Evolutionary conservation across 805 yeast genomes (phyloP).

Genomic region (Candida bentonensis): DNA sequence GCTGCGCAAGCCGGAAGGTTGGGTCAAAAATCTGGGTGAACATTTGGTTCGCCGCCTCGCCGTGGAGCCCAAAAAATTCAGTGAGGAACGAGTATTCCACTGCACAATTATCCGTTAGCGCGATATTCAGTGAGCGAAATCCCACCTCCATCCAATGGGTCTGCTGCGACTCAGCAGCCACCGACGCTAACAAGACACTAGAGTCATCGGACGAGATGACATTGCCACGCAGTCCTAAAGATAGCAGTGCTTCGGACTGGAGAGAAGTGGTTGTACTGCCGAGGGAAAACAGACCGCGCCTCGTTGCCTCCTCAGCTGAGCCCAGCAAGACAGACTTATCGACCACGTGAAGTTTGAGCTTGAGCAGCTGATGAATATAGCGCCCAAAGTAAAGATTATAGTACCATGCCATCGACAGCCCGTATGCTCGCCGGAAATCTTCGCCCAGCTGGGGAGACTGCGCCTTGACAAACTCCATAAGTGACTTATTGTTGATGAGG

Average conservation of each 20-base stretch:
- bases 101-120: constrained; percentile 60
- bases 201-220: constrained; percentile 41
- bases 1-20: constrained; percentile 35
- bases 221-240: constrained; percentile 44
- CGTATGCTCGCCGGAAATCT: constrained; percentile 67
- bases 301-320: constrained; percentile 18
- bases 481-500: constrained; percentile 47
- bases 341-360: constrained; percentile 38
- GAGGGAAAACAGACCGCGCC: constrained; percentile 12
- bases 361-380: constrained; percentile 59
- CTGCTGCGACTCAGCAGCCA: constrained; percentile 63
- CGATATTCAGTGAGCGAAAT: constrained; percentile 57
- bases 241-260: constrained; percentile 1
- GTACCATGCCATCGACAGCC: constrained; percentile 88
- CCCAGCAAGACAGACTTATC: constrained; percentile 49
- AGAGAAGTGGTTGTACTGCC: constrained; percentile 2
- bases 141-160: constrained; percentile 60
- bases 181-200: constrained; percentile 64
- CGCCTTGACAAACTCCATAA: constrained; percentile 39
- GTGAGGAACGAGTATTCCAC: constrained; percentile 63
- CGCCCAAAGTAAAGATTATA: constrained; percentile 66
- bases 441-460: constrained; percentile 50
- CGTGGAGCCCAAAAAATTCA: constrained; percentile 48
- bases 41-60: constrained; percentile 15
- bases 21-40: constrained; percentile 37